Percentiles rank a stretch among this genome's conserved stretches.
Conservation (phyloP, 805 yeast species). For the Pichia paraexigua region DNA sequence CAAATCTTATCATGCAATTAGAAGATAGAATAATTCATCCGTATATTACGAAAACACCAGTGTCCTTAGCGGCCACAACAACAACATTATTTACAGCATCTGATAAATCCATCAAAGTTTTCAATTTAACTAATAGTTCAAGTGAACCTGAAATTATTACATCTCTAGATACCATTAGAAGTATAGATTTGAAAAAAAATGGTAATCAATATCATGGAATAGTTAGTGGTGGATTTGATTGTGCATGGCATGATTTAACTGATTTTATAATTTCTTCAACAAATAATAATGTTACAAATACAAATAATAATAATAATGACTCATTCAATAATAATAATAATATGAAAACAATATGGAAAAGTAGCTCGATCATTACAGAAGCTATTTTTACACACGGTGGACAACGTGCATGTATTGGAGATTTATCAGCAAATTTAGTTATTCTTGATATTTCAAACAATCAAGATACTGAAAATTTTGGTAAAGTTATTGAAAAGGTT, state of each 20-base stretch:
- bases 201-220: constrained; percentile 14
- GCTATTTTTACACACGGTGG: constrained; percentile 55
- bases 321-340: background rate
- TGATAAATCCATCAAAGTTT: constrained; percentile 46
- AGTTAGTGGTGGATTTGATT: constrained; percentile 34
- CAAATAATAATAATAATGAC: background rate
- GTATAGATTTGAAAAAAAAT: constrained; percentile 26
- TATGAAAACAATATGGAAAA: constrained; percentile 9
- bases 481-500: constrained; percentile 28
- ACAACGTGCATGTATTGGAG: constrained; percentile 50
- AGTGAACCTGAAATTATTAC: constrained; percentile 57
- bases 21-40: constrained; percentile 25
- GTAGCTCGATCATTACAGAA: constrained; percentile 33
- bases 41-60: constrained; percentile 22
- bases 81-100: constrained; percentile 43
- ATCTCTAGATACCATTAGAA: constrained; percentile 38
- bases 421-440: constrained; percentile 54
- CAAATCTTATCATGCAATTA: constrained; percentile 11
- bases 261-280: background rate
- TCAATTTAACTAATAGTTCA: constrained; percentile 39
- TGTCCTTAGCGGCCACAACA: constrained; percentile 19
- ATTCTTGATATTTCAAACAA: constrained; percentile 37
- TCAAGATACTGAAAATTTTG: constrained; percentile 22
- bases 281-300: background rate
- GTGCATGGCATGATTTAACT: constrained; percentile 33